Evolutionary conservation across 345 rosid species (phyloP).

Genomic region (Nasturtium officinale): DNA sequence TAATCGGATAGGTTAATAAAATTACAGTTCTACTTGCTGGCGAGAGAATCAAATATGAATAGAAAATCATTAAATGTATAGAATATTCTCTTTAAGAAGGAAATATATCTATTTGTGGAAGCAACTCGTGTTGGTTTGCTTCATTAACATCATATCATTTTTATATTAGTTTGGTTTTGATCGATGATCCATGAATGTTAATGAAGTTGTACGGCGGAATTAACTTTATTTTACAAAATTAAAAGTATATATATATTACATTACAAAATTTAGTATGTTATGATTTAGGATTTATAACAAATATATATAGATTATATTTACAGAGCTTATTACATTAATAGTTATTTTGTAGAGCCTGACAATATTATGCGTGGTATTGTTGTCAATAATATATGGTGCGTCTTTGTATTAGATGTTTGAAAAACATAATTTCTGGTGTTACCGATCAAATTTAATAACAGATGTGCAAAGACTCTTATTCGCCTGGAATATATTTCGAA

Average conservation of each 20-base stretch:
- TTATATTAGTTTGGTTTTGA: conserved; percentile 4
- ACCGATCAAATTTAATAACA: too few species aligned
- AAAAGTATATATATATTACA: too few species aligned
- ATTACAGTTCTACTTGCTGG: conserved; percentile 4
- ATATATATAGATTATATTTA: not conserved
- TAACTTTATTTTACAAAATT: too few species aligned
- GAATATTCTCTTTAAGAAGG: conserved; percentile 5
- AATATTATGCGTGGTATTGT: not conserved
- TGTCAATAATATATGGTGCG: not conserved
- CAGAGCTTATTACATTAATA: not conserved
- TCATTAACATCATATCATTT: conserved; percentile 18
- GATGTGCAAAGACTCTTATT: too few species aligned
- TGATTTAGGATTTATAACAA: not conserved
- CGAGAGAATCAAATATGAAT: conserved; percentile 23
- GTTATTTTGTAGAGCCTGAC: not conserved
- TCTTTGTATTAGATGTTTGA: not conserved
- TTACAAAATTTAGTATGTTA: not conserved
- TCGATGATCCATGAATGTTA: not conserved
- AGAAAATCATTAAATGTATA: not conserved
- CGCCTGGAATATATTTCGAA: not conserved
- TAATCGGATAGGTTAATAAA: conserved; percentile 4
- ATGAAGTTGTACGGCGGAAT: not conserved
- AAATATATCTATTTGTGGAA: conserved; percentile 1
- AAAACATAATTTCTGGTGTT: too few species aligned
- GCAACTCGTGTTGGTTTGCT: conserved; percentile 21